phyloP scores from a whole-genome alignment of 306 rosid genomes.

The Spatholobus suberectus region DNA sequence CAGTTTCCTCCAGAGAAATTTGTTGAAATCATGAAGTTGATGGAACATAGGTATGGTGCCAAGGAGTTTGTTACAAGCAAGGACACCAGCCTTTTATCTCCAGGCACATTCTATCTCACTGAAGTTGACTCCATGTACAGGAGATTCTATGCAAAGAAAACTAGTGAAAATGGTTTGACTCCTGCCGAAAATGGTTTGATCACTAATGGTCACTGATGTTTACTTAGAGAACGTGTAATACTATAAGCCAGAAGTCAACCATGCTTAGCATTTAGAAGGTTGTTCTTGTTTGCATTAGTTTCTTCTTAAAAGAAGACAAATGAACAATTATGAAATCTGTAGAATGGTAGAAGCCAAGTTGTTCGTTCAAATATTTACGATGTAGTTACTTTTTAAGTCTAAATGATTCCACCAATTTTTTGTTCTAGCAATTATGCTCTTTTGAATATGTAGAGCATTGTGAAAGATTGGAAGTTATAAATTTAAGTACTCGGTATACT shows the following conservation, averaged over 20 bases:
- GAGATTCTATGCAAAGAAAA: conserved; percentile 77
- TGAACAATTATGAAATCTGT: conserved; percentile 18
- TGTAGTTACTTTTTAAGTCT: conserved; percentile 22
- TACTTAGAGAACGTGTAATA: neutral
- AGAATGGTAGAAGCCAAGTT: conserved; percentile 25
- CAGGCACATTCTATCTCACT: conserved; percentile 85
- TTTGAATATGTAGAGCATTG: neutral
- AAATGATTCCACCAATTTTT: neutral
- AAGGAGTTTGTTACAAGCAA: conserved; percentile 86
- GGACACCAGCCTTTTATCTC: conserved; percentile 65
- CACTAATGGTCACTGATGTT: conserved; percentile 63
- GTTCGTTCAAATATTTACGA: conserved; percentile 5
- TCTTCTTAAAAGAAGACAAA: conserved; percentile 36
- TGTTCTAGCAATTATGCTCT: neutral
- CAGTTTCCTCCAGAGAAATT: conserved; percentile 79
- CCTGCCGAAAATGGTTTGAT: neutral
- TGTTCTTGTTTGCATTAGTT: conserved; percentile 26
- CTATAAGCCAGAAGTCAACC: conserved; percentile 27
- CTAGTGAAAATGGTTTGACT: conserved; percentile 5
- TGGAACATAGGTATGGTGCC: conserved; percentile 87
- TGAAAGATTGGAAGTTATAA: neutral
- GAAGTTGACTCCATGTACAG: conserved; percentile 81
- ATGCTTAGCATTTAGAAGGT: conserved; percentile 37
- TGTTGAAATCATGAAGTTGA: conserved; percentile 71
- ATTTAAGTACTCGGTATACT: neutral